Evolutionary conservation across 352 stramenopile species (phyloP).

Genomic region (Phytophthora litchii): DNA sequence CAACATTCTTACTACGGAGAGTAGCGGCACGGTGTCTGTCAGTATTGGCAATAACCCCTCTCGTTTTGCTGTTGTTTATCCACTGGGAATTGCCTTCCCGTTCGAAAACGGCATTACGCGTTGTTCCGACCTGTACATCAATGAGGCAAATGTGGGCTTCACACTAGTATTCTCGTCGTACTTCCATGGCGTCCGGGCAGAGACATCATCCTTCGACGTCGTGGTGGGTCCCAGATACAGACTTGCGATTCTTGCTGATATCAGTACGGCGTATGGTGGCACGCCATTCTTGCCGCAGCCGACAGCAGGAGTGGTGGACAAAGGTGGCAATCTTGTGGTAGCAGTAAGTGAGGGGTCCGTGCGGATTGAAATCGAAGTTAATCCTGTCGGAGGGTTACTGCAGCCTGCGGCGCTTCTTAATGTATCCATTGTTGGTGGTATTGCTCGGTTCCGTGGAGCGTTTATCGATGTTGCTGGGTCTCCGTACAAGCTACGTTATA

Average conservation of each 20-base stretch:
- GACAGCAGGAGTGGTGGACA: slow-evolving; percentile 76
- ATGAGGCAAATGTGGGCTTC: slow-evolving; percentile 64
- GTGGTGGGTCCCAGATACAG: slow-evolving; percentile 61
- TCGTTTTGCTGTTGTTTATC: slow-evolving; percentile 56
- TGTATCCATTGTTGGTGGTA: slow-evolving; percentile 54
- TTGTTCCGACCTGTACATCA: slow-evolving; percentile 76
- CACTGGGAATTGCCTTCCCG: slow-evolving; percentile 50
- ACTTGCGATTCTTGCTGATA: slow-evolving; percentile 69
- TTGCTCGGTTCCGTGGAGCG: slow-evolving; percentile 63
- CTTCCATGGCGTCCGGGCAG: slow-evolving; percentile 69
- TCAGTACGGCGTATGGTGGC: slow-evolving; percentile 82
- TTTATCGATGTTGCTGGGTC: slow-evolving; percentile 83
- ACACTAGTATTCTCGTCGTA: slow-evolving; percentile 73
- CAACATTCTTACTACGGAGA: slow-evolving; percentile 75
- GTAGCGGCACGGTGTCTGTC: slow-evolving; percentile 54
- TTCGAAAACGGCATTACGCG: slow-evolving; percentile 81
- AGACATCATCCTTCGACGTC: slow-evolving; percentile 78
- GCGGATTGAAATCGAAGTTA: slow-evolving; percentile 72
- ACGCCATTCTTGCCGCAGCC: slow-evolving; percentile 81
- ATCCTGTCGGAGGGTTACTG: slow-evolving; percentile 58
- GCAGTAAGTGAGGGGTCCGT: slow-evolving; percentile 53
- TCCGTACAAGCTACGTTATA: slow-evolving; percentile 79
- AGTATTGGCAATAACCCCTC: slow-evolving; percentile 60
- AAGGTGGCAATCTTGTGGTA: slow-evolving; percentile 70
- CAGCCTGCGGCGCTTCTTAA: slow-evolving; percentile 54